Evolutionary conservation across 129 eudicot species (phyloP).

Genomic region (Sambucus nigra): DNA sequence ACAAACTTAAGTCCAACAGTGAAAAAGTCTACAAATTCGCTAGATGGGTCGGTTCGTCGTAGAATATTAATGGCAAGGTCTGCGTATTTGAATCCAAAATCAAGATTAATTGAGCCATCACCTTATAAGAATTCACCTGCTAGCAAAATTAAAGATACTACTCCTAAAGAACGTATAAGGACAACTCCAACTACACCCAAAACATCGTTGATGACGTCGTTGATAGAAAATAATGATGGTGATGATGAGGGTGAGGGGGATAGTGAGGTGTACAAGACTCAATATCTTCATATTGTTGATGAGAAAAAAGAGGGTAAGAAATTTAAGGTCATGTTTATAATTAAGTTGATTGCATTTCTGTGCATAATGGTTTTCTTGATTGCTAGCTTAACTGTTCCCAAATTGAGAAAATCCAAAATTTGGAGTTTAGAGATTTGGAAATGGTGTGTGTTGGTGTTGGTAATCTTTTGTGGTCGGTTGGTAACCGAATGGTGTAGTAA

Average conservation of each 20-base stretch:
- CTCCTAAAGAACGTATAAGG: conserved; percentile 11
- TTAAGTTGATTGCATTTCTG: conserved; percentile 29
- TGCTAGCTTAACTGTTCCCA: conserved; percentile 20
- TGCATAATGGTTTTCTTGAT: conserved; percentile 21
- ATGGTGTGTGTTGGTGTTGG: conserved; percentile 22
- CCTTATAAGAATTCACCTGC: conserved; percentile 15
- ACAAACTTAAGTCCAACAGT: conserved; percentile 8
- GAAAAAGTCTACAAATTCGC: conserved; percentile 9
- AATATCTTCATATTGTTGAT: not conserved
- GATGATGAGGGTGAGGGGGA: conserved; percentile 26
- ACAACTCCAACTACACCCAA: conserved; percentile 24
- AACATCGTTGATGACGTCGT: conserved; percentile 27
- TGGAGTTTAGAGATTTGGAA: conserved; percentile 38
- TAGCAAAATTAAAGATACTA: not conserved
- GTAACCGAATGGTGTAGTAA: conserved; percentile 21
- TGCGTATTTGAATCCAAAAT: conserved; percentile 26
- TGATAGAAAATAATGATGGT: too few species aligned
- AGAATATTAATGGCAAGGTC: conserved; percentile 9
- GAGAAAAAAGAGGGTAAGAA: conserved; percentile 18
- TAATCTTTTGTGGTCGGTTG: conserved; percentile 29
- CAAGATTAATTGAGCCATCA: conserved; percentile 44
- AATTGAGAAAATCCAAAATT: conserved; percentile 1
- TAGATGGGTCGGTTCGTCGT: conserved; percentile 8
- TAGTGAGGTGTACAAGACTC: conserved; percentile 31
- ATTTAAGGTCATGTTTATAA: conserved; percentile 3